Evolutionary conservation across 2,329 filamentous ascomycete genomes (phyloP).

Genomic region (Pyricularia sp.): DNA sequence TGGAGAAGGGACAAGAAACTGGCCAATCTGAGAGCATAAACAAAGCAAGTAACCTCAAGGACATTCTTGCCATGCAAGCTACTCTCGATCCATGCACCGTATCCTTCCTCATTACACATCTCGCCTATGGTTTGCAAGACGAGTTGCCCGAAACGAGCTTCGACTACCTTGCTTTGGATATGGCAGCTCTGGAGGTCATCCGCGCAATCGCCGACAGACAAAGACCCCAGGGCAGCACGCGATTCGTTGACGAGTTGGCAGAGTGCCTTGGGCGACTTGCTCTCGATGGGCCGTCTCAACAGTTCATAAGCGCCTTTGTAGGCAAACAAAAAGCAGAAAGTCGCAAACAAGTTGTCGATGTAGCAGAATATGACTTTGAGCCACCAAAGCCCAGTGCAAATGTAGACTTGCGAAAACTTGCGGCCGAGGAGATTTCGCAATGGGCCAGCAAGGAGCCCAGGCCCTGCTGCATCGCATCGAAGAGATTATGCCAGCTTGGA

Average conservation of each 20-base stretch:
- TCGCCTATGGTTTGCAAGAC: neutral
- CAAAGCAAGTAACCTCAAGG: neutral
- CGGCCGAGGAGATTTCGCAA: neutral
- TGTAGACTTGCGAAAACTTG: neutral
- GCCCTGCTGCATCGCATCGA: neutral
- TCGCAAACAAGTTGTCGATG: neutral
- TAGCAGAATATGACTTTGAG: neutral
- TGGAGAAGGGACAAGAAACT: neutral
- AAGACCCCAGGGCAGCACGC: neutral
- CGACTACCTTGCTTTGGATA: neutral
- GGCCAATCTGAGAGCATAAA: too few relatives aligned
- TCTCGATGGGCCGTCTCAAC: neutral
- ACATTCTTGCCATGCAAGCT: neutral
- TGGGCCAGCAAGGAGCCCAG: neutral
- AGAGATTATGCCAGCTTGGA: neutral
- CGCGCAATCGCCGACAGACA: neutral
- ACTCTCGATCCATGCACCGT: neutral
- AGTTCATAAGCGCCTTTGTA: neutral
- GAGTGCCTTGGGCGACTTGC: neutral
- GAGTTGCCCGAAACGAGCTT: neutral
- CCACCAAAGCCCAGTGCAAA: neutral
- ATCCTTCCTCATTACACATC: neutral
- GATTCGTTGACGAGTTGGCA: neutral
- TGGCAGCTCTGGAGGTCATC: neutral
- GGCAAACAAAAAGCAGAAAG: neutral